phyloP scores from a whole-genome alignment of 2,329 filamentous ascomycete species.

The Trichoderma lentiforme region DNA sequence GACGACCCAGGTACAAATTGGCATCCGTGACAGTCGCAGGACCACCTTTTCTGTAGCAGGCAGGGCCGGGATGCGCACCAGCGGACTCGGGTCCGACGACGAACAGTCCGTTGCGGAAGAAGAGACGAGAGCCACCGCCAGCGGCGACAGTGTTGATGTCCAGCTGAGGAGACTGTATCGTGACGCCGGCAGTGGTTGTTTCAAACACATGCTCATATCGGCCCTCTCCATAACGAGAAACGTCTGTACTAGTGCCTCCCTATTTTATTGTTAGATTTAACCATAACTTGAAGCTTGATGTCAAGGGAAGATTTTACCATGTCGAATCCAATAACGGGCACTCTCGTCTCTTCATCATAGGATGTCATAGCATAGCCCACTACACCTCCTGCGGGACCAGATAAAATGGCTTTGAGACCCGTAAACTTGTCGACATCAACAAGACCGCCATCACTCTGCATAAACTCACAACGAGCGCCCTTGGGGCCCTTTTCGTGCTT shows the following conservation, averaged over 20 bases:
- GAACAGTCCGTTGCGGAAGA: constrained; percentile 86
- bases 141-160: constrained; percentile 96
- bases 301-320: constrained; percentile 52
- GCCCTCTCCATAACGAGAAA: constrained; percentile 80
- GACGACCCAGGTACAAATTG: constrained; percentile 77
- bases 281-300: background rate
- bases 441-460: constrained; percentile 80
- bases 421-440: constrained; percentile 79
- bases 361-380: constrained; percentile 90
- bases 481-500: constrained; percentile 60
- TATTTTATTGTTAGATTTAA: constrained; percentile 13
- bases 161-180: constrained; percentile 85
- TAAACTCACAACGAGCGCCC: constrained; percentile 86
- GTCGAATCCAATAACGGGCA: constrained; percentile 88
- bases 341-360: constrained; percentile 78
- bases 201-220: constrained; percentile 92
- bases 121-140: constrained; percentile 78
- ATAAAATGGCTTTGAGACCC: constrained; percentile 79
- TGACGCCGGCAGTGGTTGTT: constrained; percentile 89
- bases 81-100: constrained; percentile 88
- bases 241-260: constrained; percentile 87
- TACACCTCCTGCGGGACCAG: constrained; percentile 87
- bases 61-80: constrained; percentile 83
- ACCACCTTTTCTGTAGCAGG: constrained; percentile 86
- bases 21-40: constrained; percentile 92